These are phyloP conservation scores for Yueomyces sp. DNA, from an alignment of 805 yeast genomes.

Conservation along the genomic window DNA sequence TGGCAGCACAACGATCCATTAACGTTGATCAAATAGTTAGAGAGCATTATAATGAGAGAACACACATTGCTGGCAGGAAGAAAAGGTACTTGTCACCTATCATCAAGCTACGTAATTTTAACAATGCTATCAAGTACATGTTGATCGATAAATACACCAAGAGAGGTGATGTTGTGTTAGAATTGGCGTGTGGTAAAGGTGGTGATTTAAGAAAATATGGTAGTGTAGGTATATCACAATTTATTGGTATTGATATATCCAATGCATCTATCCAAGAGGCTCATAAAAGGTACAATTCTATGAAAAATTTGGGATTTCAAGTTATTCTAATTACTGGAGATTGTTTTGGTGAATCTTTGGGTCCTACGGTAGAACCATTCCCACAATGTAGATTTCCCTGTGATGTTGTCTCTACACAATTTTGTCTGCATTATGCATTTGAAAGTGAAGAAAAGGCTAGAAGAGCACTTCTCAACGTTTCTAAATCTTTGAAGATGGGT, in stretches of 20 bases:
- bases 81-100: conserved; percentile 70
- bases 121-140: conserved; percentile 83
- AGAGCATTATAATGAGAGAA: conserved; percentile 75
- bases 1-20: conserved; percentile 26
- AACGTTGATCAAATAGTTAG: conserved; percentile 57
- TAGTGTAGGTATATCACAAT: conserved; percentile 55
- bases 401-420: conserved; percentile 81
- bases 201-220: conserved; percentile 92
- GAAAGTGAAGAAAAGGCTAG: conserved; percentile 72
- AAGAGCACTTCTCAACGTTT: conserved; percentile 57
- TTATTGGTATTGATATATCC: conserved; percentile 85
- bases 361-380: conserved; percentile 53
- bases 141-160: conserved; percentile 57
- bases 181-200: conserved; percentile 95
- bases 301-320: conserved; percentile 50
- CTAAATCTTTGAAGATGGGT: conserved; percentile 63
- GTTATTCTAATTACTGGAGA: conserved; percentile 87
- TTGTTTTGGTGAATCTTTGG: conserved; percentile 62
- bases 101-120: conserved; percentile 74
- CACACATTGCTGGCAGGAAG: conserved; percentile 48
- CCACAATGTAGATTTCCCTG: conserved; percentile 64
- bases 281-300: conserved; percentile 48
- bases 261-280: conserved; percentile 84
- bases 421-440: conserved; percentile 91
- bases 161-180: conserved; percentile 49